phyloP scores from a whole-genome alignment of 2,329 filamentous ascomycete genomes.

The Chalaropsis ovoidea region DNA sequence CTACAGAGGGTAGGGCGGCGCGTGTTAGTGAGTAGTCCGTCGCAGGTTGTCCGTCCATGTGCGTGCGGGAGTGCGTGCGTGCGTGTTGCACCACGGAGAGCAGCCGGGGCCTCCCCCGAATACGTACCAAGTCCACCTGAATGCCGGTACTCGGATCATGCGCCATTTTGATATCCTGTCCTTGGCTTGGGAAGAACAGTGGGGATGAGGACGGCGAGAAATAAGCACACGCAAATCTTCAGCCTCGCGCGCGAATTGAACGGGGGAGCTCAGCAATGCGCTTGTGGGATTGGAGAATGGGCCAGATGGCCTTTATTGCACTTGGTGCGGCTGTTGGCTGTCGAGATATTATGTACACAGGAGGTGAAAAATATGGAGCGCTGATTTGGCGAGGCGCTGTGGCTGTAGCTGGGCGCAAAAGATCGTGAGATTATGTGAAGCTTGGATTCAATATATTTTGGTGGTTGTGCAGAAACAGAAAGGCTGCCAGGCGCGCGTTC shows the following conservation, averaged over 20 bases:
- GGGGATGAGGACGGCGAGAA: background rate
- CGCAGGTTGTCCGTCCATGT: background rate
- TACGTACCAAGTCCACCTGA: constrained; percentile 37
- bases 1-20: constrained; percentile 36
- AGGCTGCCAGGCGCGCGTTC: constrained; percentile 1
- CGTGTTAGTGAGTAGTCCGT: background rate
- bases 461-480: constrained; percentile 2
- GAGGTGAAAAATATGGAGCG: no score
- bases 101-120: background rate
- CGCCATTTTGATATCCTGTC: constrained; percentile 32
- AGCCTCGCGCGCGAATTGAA: constrained; percentile 9
- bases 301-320: background rate
- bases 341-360: background rate
- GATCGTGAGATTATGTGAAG: background rate
- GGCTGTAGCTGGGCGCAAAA: background rate
- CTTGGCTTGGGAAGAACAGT: background rate
- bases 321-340: background rate
- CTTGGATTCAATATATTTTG: background rate
- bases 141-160: constrained; percentile 38
- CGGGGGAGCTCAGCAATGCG: background rate
- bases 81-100: no score
- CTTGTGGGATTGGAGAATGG: background rate
- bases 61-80: background rate
- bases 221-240: background rate
- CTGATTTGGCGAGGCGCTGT: background rate